Base-by-base conservation (phyloP, 2,329 filamentous ascomycete species). In the Beauveria scarabaeidicola region DNA sequence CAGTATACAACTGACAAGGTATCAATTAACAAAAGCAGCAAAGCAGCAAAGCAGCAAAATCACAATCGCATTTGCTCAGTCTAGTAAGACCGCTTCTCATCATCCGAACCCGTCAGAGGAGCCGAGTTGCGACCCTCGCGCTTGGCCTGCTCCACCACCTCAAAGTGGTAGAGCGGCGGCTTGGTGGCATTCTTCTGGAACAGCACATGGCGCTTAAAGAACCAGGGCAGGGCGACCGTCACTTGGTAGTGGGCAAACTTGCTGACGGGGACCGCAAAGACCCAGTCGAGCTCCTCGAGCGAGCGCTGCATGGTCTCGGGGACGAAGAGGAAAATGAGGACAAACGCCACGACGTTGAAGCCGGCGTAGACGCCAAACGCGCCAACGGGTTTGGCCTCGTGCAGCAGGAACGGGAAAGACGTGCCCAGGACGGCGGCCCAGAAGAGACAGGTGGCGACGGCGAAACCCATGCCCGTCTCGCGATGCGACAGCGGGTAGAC, bases 401-500 rank as follows among this genome's bases (percentile, higher is more conserved):
- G 69, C 11, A 86, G 70, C 72, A 86, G 78, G 52, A 81, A 75
- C 1, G 84, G 84, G 66, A 86, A 85, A 0, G 83, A 86, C 59
- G 89, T 81, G 17, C 81, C 79, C 46, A 86, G 72, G 0, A 88
- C 79, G 0, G 81, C 77, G 0, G 82, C 82, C 79, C 79, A 83
- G 66, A 79, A 79, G 11, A 87, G 75, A 62, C 84, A 87, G 0
- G 84, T 88, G 1, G 86, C 83, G 8, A 89, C 86, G 7, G 85
- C 82, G 71, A 81, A 88, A 0, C 80, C 81, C 87, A 90, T 90
- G 59, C 87, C 87, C 29, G 88, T 78, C 68, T 89, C 87, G 66
- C 87, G 80, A 68, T 89, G 86, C 1, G 84, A 86, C 0, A 89
- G 78, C 0, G 87, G 87, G 68, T 86, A 89, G 2, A 88, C 84